Evolutionary conservation across 306 rosid genomes (phyloP).

Genomic region (Casuarina cunninghamiana): DNA sequence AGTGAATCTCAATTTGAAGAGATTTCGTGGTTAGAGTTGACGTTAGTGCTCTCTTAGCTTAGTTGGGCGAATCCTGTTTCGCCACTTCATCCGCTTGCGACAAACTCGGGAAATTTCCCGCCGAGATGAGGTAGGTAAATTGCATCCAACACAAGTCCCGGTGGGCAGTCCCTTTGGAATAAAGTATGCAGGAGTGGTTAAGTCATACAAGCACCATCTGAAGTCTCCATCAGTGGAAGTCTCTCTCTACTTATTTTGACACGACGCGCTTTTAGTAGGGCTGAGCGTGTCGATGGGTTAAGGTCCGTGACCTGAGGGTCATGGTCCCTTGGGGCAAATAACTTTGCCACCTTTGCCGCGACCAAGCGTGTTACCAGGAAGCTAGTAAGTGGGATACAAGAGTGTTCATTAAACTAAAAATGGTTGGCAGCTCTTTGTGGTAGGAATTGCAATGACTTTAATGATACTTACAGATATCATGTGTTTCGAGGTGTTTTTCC

Average conservation of each 20-base stretch:
- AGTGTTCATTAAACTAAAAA: not conserved
- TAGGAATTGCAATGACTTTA: not conserved
- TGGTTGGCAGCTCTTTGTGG: not conserved
- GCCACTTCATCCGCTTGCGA: slow-evolving; percentile 17
- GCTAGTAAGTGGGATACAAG: not conserved
- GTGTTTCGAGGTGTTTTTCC: too few species aligned
- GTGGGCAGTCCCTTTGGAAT: not conserved
- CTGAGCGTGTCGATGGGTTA: not conserved
- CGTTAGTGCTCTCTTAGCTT: not conserved
- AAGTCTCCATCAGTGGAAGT: slow-evolving; percentile 25
- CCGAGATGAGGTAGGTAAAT: not conserved
- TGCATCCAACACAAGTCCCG: too few species aligned
- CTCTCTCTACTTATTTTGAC: slow-evolving; percentile 12
- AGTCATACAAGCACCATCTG: not conserved
- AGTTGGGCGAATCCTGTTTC: slow-evolving; percentile 18
- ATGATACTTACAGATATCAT: too few species aligned
- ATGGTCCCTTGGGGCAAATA: too few species aligned
- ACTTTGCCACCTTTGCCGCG: not conserved
- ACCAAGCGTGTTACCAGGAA: not conserved
- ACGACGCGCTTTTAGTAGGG: not conserved
- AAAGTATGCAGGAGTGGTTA: slow-evolving; percentile 9
- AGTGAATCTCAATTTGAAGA: slow-evolving; percentile 6
- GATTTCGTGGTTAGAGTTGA: slow-evolving; percentile 24
- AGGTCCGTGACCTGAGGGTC: too few species aligned
- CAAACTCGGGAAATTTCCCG: slow-evolving; percentile 24